These are phyloP conservation scores for Ceratocystis harringtonii DNA, from an alignment of 2,329 filamentous ascomycete species.

Conservation along the genomic window DNA sequence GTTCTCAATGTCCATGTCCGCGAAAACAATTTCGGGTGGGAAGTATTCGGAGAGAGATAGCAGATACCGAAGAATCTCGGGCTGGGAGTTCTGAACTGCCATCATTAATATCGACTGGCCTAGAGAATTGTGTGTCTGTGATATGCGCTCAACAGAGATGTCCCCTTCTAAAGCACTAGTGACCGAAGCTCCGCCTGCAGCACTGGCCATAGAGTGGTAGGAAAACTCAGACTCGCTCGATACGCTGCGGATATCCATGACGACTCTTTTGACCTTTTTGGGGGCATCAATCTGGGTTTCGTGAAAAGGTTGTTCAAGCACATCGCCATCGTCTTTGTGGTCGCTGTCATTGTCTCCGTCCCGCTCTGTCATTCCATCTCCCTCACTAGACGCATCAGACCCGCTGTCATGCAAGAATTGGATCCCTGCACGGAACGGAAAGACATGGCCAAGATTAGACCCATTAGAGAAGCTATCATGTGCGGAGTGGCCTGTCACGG, in stretches of 20 bases:
- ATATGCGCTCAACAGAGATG: constrained; percentile 63
- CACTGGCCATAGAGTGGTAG: constrained; percentile 50
- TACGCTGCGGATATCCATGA: constrained; percentile 77
- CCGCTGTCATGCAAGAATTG: background rate
- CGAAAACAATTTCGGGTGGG: constrained; percentile 52
- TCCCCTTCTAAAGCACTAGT: constrained; percentile 67
- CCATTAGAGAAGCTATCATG: constrained; percentile 34
- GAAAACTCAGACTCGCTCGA: constrained; percentile 78
- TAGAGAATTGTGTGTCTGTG: constrained; percentile 51
- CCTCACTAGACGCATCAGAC: constrained; percentile 26
- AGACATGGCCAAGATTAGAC: constrained; percentile 63
- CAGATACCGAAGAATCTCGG: constrained; percentile 62
- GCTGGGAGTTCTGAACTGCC: constrained; percentile 59
- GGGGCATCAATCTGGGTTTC: constrained; percentile 20
- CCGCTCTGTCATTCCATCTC: background rate
- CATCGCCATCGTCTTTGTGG: constrained; percentile 31
- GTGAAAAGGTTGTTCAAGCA: constrained; percentile 14
- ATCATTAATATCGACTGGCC: constrained; percentile 85
- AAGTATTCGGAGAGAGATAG: constrained; percentile 65
- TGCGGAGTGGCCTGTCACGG: constrained; percentile 27
- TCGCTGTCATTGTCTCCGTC: constrained; percentile 3
- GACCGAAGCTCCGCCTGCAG: constrained; percentile 61
- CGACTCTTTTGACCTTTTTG: constrained; percentile 60
- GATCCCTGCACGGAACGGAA: constrained; percentile 49
- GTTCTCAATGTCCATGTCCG: constrained; percentile 78